Percentiles rank a stretch among this genome's conserved stretches.
Evolutionary conservation across 768 basidiomycete genomes (phyloP).

Genomic region (Lactifluus pinguis): DNA sequence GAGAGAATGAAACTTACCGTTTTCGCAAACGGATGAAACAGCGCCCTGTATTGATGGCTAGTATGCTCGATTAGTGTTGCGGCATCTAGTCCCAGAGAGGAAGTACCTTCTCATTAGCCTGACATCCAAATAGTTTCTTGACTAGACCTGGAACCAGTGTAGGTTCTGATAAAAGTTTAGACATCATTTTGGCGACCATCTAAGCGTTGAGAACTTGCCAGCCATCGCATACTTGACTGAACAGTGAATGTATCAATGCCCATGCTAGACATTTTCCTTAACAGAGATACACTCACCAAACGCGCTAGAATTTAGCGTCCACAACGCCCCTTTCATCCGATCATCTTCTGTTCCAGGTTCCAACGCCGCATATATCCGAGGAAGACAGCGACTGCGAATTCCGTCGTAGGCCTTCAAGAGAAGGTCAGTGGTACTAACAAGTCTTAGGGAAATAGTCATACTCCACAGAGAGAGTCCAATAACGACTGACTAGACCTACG

Average conservation of each 20-base stretch:
- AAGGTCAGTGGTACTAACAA: not conserved
- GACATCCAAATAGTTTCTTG: conserved; percentile 56
- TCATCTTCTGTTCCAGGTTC: conserved; percentile 72
- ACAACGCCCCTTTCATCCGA: conserved; percentile 87
- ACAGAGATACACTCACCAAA: conserved; percentile 38
- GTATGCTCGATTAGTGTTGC: not conserved
- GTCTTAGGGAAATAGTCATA: conserved; percentile 23
- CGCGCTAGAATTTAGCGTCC: conserved; percentile 57
- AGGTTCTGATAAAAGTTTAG: conserved; percentile 40
- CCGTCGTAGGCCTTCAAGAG: conserved; percentile 55
- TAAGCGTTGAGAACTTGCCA: conserved; percentile 23
- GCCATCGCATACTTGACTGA: conserved; percentile 35
- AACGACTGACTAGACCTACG: conserved; percentile 32
- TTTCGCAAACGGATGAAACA: conserved; percentile 54
- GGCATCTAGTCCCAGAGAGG: not conserved
- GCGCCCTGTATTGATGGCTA: conserved; percentile 72
- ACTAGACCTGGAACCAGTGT: conserved; percentile 51
- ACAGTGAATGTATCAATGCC: not conserved
- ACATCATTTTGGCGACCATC: not conserved
- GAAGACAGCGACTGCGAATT: conserved; percentile 52
- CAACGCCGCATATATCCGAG: conserved; percentile 46
- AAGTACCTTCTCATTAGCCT: conserved; percentile 74
- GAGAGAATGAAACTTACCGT: conserved; percentile 33
- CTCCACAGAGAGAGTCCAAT: conserved; percentile 36
- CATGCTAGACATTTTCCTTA: not conserved